Conservation (phyloP, 2,329 filamentous ascomycete species). For the Pseudogymnoascus sp. region DNA sequence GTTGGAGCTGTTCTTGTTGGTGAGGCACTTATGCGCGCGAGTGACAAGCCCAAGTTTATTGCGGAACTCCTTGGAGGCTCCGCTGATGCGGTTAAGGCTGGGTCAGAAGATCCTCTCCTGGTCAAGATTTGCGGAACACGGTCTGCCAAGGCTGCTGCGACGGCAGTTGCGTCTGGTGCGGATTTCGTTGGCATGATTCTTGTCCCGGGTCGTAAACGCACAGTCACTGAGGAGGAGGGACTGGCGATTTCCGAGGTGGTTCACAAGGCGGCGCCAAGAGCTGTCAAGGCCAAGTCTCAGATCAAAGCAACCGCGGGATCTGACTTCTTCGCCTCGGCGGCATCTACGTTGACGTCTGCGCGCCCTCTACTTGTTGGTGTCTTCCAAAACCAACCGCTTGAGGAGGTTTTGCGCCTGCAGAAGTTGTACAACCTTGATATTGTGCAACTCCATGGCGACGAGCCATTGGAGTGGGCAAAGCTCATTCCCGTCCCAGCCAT, state of each 20-base stretch:
- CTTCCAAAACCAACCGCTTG: slow-evolving; percentile 83
- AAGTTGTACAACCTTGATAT: slow-evolving; percentile 70
- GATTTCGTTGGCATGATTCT: slow-evolving; percentile 92
- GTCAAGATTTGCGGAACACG: slow-evolving; percentile 96
- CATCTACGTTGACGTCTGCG: slow-evolving; percentile 40
- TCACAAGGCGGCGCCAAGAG: slow-evolving; percentile 35
- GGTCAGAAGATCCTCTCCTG: slow-evolving; percentile 41
- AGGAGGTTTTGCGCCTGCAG: slow-evolving; percentile 73
- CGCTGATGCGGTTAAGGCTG: slow-evolving; percentile 22
- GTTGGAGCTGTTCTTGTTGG: slow-evolving; percentile 91
- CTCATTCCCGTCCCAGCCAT: slow-evolving; percentile 91
- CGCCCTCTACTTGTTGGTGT: slow-evolving; percentile 81
- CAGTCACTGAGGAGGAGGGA: slow-evolving; percentile 70
- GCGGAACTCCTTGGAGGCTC: slow-evolving; percentile 64
- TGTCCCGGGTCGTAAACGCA: slow-evolving; percentile 71
- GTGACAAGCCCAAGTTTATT: slow-evolving; percentile 76
- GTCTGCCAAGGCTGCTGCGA: slow-evolving; percentile 67
- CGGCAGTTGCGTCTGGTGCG: slow-evolving; percentile 77
- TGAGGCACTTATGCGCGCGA: slow-evolving; percentile 89
- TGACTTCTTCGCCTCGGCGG: slow-evolving; percentile 65
- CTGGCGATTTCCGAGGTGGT: slow-evolving; percentile 72
- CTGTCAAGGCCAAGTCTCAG: slow-evolving; percentile 11
- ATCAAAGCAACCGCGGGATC: slow-evolving; percentile 23
- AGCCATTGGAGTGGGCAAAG: slow-evolving; percentile 84
- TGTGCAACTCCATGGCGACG: slow-evolving; percentile 86